Base-by-base conservation (phyloP, 129 eudicot species). In the Escallonia herrerae region DNA sequence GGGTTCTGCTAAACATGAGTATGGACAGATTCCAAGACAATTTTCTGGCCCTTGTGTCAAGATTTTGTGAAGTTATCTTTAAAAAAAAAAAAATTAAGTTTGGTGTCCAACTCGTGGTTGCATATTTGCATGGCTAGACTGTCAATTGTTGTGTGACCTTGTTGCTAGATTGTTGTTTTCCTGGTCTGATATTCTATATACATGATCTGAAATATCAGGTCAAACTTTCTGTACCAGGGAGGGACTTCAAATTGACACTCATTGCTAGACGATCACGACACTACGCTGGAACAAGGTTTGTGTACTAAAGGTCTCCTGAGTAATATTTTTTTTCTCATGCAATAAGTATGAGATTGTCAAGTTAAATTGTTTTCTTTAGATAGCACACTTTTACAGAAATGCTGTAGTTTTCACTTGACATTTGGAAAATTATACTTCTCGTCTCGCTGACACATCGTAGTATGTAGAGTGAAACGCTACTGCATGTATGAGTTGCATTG, bases 261-360 rank as follows among this genome's bases (percentile, higher is more conserved):
- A 84, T 94, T 68, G 99, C 99, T 15, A 84, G 99, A 80, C 80
- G 99, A 33, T 94, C 99, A 6, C 93, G 97, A 57, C 99, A 94
- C 74, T 89, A 94, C 72, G 99, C 99, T 67, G 99, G 99, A 67
- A 94, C 99, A 74, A 89, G 99, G 99, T 94, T 63, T 44, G 72
- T 41, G 58, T 47, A 57, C 63, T 44, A 51, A 58, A 62, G 58
- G 62, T 7, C 65, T 41, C 11, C 39, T 7, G 58, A 22, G 59
- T 13, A 39, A 7, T 6, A 12, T 50, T 50, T 52, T 48, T 65
- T 22, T 22, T 64, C 1, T 1, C 33, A 22, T 22, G 33, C 33
- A 22, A 22, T 22, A 22, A 22, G 33, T 22, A 22, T 22, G 33
- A 22, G 33, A 22, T 22, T 22, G 33, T 22, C 33, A 22, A 22